Evolutionary conservation across 140 eudicot genomes (phyloP), one percentile per base, ranked within the genome.

Genomic region (Cichorium intybus): DNA sequence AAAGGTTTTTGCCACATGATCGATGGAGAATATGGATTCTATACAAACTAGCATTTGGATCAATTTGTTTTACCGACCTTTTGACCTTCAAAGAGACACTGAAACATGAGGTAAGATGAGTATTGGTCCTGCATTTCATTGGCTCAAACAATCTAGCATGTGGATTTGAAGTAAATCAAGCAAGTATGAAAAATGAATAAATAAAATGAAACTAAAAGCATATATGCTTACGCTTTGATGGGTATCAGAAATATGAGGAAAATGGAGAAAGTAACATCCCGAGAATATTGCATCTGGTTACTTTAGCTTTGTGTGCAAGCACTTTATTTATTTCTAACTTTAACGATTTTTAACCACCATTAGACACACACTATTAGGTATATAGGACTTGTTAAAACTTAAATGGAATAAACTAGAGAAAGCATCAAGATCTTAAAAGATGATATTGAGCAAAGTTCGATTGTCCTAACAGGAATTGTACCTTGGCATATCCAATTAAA

Each of bases 31-130:
- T 16, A 59, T 57, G 5, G 10, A 6, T 16, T 17, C 15, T 26
- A 11, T 53, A 14, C 12, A 72, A 39, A 41, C 29, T n/a, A 43
- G 51, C 72, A 27, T 71, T 39, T 28, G 6, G 27, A 55, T 39
- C 39, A 46, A 34, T 5, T 12, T 64, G 48, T 74, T 74, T 57
- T 56, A 66, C 62, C 43, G 69, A 15, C 79, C 74, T 65, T 74
- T 66, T 47, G 50, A 24, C 61, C 2, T 65, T 74, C 62, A 57
- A 74, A 66, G 79, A 52, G 75, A 52, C 70, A 75, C n/a, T 39
- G 14, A 27, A 49, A 66, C 41, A 4, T 39, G 58, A 58, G 50
- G 37, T 50, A 39, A 58, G 27, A 28, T 35, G 52, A 41, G 35
- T 39, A 72, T 41, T 3, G 58, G 11, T 48, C 39, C 9, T 52